Base-by-base conservation (phyloP, 495 filamentous ascomycete genomes). In the Hypoxylon crocopeplum region DNA sequence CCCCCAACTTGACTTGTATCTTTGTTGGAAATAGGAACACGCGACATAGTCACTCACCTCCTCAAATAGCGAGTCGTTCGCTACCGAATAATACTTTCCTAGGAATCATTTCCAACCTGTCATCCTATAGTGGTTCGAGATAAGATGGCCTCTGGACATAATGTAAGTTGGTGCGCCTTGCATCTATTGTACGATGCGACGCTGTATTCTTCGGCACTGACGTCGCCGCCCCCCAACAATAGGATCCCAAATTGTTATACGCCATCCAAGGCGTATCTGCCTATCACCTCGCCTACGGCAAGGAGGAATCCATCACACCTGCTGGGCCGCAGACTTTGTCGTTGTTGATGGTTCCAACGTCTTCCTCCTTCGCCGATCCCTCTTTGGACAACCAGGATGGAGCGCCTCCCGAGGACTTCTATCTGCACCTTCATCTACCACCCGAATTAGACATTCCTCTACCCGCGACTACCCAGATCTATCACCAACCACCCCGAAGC, bases 391-490 rank as follows among this genome's bases (percentile, higher is more conserved):
- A 80, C 13, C 78, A 84, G 46, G 79, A 81, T 55, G 78, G 78
- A 32, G 78, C 78, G 15, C 82, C 86, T 1, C 91, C 96, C 66
- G 89, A 96, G 69, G 92, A 97, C 74, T 97, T 96, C 77, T 97
- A 96, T 69, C 86, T 97, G 1, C 92, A 97, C 68, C 84, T 97
- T 29, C 88, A 94, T 61, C 85, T 97, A 1, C 92, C 92, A 11
- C 92, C 92, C n/a, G 92, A 96, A 78, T 81, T 97, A 60, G 92
- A 96, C 64, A 83, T 97, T 6, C 88, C 92, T 0, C 76, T 97
- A 12, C 92, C 92, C 11, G 92, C 92, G 16, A 96, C 91, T 0
- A 96, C 92, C 5, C 92, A 97, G 70, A 93, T 97, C 67, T 97
- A 92, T 73, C 91, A 96, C 68, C 90, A 96, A 74, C 90, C 90